Percentiles rank a stretch among this genome's conserved stretches.
These are phyloP conservation scores for Phytopythium aichiense DNA, from an alignment of 352 stramenopile species.

Conservation along the genomic window DNA sequence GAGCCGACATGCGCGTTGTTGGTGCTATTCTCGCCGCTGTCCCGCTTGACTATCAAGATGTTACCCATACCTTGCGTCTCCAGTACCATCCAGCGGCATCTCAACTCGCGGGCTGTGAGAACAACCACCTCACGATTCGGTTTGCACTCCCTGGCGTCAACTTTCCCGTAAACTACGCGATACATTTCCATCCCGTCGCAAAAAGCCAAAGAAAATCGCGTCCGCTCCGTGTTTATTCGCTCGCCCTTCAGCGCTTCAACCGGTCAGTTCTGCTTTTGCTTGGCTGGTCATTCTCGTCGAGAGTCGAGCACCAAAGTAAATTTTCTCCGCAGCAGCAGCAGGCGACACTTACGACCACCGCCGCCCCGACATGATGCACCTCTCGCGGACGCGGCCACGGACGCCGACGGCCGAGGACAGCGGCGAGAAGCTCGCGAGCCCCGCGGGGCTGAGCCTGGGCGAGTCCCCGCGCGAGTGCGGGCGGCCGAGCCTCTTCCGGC, in stretches of 20 bases:
- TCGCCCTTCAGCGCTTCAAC: too few relatives aligned
- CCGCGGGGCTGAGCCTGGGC: slow-evolving; percentile 6
- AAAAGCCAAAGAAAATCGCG: too few relatives aligned
- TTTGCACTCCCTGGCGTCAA: neutral
- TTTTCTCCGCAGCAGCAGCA: too few relatives aligned
- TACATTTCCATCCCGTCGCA: too few relatives aligned
- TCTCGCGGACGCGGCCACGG: neutral
- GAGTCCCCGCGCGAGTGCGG: slow-evolving; percentile 7
- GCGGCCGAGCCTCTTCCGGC: slow-evolving; percentile 7
- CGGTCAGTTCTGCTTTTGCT: too few relatives aligned
- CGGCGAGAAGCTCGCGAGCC: neutral
- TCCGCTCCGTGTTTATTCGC: too few relatives aligned
- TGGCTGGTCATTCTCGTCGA: too few relatives aligned
- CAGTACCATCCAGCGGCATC: neutral
- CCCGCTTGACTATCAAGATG: neutral
- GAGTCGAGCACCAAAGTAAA: too few relatives aligned
- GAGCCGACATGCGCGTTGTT: neutral
- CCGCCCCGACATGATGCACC: neutral
- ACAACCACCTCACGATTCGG: neutral
- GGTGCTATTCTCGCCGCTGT: neutral
- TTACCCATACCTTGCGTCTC: neutral
- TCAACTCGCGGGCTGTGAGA: neutral
- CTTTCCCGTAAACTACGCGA: neutral
- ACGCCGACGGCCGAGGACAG: slow-evolving; percentile 3
- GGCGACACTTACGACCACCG: too few relatives aligned